These are phyloP conservation scores for Papiliotrema fonsecae DNA, from an alignment of 1,284 basidiomycete genomes.

Conservation along the genomic window DNA sequence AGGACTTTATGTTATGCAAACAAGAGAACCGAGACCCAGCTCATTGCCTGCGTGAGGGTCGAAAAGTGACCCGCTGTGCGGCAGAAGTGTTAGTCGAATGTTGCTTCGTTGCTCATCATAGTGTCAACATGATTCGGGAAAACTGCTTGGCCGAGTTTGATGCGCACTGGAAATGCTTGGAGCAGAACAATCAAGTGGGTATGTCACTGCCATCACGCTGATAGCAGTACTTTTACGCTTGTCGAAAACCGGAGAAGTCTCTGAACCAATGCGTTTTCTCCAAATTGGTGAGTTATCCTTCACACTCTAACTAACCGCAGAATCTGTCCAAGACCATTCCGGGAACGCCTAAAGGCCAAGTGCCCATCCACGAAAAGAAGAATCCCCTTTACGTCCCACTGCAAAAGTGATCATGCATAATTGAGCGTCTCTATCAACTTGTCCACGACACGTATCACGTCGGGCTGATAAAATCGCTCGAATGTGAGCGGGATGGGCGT, in stretches of 20 bases:
- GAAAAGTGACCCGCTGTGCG: slow-evolving; percentile 93
- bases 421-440: slow-evolving; percentile 74
- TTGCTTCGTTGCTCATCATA: slow-evolving; percentile 38
- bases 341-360: slow-evolving; percentile 76
- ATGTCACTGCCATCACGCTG: neutral
- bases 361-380: slow-evolving; percentile 84
- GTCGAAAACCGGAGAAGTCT: slow-evolving; percentile 81
- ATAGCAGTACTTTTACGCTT: slow-evolving; percentile 77
- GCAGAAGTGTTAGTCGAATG: slow-evolving; percentile 73
- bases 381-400: slow-evolving; percentile 72
- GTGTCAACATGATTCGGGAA: slow-evolving; percentile 88
- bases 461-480: slow-evolving; percentile 87
- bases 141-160: slow-evolving; percentile 87
- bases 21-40: slow-evolving; percentile 80
- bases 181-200: slow-evolving; percentile 87
- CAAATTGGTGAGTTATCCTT: slow-evolving; percentile 71
- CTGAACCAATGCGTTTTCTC: slow-evolving; percentile 96
- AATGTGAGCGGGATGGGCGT: slow-evolving; percentile 74
- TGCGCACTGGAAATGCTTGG: slow-evolving; percentile 91
- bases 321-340: slow-evolving; percentile 90
- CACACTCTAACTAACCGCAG: slow-evolving; percentile 49
- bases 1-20: slow-evolving; percentile 99
- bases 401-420: slow-evolving; percentile 63
- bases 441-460: slow-evolving; percentile 74
- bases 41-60: slow-evolving; percentile 92